Evolutionary conservation across 208 protist species (phyloP).

Genomic region (Zelonia costaricensis): DNA sequence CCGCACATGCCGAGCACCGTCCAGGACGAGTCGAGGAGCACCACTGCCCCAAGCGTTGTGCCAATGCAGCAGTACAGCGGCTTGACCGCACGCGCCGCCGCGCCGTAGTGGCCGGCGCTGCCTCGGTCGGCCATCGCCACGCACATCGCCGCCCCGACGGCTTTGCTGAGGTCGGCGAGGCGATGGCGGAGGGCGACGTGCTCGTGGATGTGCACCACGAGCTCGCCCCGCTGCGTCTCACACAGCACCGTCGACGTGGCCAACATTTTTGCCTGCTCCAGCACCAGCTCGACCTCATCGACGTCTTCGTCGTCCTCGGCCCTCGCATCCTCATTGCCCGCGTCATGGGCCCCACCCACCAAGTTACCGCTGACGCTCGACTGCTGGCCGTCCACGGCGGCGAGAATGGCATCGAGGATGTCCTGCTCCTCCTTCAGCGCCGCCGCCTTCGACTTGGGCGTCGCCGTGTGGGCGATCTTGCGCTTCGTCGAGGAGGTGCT

Average conservation of each 20-base stretch:
- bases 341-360: no score
- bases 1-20: slow-evolving; percentile 18
- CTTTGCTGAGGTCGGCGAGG: slow-evolving; percentile 28
- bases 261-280: slow-evolving; percentile 51
- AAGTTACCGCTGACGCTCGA: slow-evolving; percentile 74
- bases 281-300: slow-evolving; percentile 39
- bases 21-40: slow-evolving; percentile 52
- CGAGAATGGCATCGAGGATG: slow-evolving; percentile 64
- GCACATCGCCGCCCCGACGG: slow-evolving; percentile 56
- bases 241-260: slow-evolving; percentile 36
- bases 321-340: not conserved
- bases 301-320: slow-evolving; percentile 22
- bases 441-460: not conserved
- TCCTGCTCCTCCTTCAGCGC: slow-evolving; percentile 39
- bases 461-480: not conserved
- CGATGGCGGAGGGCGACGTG: slow-evolving; percentile 46
- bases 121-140: slow-evolving; percentile 18
- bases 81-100: not conserved
- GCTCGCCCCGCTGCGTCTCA: slow-evolving; percentile 20
- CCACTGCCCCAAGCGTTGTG: slow-evolving; percentile 57
- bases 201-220: slow-evolving; percentile 66
- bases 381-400: slow-evolving; percentile 52
- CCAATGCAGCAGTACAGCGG: slow-evolving; percentile 38
- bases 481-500: not conserved
- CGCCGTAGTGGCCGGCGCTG: no score